Conservation (phyloP, 2,329 filamentous ascomycete genomes). For the Sporothrix globosa region DNA sequence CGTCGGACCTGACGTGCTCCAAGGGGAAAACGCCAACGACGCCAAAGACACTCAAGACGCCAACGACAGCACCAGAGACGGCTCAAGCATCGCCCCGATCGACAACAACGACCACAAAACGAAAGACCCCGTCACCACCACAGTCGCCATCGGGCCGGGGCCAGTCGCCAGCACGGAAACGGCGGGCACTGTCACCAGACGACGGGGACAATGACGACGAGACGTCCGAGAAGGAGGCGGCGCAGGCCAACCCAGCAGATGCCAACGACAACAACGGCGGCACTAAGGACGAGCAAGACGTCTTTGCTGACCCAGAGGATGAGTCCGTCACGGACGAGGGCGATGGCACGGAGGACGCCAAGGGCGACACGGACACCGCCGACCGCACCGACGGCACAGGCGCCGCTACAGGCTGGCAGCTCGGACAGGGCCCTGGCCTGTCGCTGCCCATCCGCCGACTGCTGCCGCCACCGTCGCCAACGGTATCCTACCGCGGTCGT, state of each 20-base stretch:
- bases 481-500: neutral
- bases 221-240: neutral
- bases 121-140: neutral
- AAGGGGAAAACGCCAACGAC: neutral
- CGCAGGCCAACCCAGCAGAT: neutral
- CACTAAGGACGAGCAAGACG: neutral
- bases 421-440: constrained; percentile 15
- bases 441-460: constrained; percentile 24
- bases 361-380: neutral
- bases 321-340: neutral
- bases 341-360: neutral
- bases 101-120: neutral
- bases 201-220: neutral
- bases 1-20: neutral
- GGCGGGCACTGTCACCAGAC: constrained; percentile 18
- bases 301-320: constrained; percentile 1
- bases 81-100: too few relatives aligned
- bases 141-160: neutral
- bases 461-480: constrained; percentile 11
- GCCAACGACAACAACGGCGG: too few relatives aligned
- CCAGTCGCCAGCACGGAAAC: constrained; percentile 20
- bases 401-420: neutral
- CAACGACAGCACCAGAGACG: neutral
- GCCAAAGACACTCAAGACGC: neutral
- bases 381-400: neutral